Evolutionary conservation across 2,329 filamentous ascomycete genomes (phyloP).

Genomic region (Fusarium pseudoanthophilum): DNA sequence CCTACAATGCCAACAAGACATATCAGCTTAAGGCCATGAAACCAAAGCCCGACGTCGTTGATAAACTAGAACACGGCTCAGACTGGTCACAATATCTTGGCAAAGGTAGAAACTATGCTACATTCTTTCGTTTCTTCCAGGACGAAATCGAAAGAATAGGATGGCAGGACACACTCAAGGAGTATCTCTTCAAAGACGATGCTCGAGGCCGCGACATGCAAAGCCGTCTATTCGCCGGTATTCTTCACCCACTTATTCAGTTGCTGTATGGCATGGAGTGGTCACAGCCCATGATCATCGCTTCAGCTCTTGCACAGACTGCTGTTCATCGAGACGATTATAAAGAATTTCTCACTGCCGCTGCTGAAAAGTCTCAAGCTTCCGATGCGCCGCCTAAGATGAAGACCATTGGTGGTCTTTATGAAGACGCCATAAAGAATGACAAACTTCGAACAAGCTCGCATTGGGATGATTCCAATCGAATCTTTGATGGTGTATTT

Average conservation of each 20-base stretch:
- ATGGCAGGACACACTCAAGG: constrained; percentile 69
- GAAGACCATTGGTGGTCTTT: constrained; percentile 60
- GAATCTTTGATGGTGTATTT: constrained; percentile 76
- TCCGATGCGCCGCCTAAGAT: constrained; percentile 20
- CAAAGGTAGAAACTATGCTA: constrained; percentile 70
- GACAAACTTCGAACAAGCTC: constrained; percentile 66
- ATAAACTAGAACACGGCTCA: constrained; percentile 65
- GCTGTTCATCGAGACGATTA: constrained; percentile 73
- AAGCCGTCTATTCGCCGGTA: constrained; percentile 72
- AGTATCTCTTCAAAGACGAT: constrained; percentile 76
- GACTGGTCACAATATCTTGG: constrained; percentile 69
- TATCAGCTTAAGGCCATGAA: constrained; percentile 72
- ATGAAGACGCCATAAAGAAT: constrained; percentile 66
- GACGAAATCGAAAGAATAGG: constrained; percentile 71
- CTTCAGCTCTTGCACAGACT: constrained; percentile 81
- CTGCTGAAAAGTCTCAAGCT: constrained; percentile 43
- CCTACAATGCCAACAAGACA: constrained; percentile 70
- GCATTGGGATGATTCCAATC: constrained; percentile 64
- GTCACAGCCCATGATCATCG: constrained; percentile 81
- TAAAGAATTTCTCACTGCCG: constrained; percentile 66
- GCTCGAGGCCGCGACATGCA: constrained; percentile 75
- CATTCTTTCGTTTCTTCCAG: constrained; percentile 83
- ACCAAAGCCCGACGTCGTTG: constrained; percentile 60
- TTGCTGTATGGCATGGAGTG: constrained; percentile 88
- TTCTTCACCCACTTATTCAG: constrained; percentile 75